phyloP scores from a whole-genome alignment of 2,329 filamentous ascomycete species.

The Chrysosporium queenslandicum region DNA sequence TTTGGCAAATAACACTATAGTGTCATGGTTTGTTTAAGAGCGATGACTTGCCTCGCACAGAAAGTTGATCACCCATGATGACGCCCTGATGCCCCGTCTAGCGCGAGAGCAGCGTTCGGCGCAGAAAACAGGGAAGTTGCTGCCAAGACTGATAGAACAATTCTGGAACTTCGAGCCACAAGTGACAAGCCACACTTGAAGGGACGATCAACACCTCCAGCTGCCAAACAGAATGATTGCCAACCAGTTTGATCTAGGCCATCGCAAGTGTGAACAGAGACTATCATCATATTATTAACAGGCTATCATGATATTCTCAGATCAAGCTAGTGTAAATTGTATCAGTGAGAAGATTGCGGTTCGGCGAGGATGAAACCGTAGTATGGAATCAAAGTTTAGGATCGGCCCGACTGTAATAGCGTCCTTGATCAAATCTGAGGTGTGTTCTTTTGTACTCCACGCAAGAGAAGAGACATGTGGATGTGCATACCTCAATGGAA shows the following conservation, averaged over 20 bases:
- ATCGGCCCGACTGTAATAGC: slow-evolving; percentile 2
- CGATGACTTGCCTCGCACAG: neutral
- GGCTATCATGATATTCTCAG: too few relatives aligned
- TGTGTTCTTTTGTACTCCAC: neutral
- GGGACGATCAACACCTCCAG: neutral
- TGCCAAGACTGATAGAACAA: slow-evolving; percentile 7
- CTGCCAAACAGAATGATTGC: neutral
- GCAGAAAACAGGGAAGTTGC: neutral
- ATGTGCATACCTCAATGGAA: too few relatives aligned
- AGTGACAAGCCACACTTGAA: neutral
- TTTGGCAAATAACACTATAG: neutral
- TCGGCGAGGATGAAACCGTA: slow-evolving; percentile 7
- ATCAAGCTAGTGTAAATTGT: too few relatives aligned
- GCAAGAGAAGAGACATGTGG: too few relatives aligned
- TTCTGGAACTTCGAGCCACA: slow-evolving; percentile 6
- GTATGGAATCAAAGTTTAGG: slow-evolving; percentile 8
- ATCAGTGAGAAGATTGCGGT: neutral
- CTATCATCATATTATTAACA: too few relatives aligned
- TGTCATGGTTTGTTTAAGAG: neutral
- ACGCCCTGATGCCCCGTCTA: too few relatives aligned
- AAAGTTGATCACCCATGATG: neutral
- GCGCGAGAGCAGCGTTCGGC: slow-evolving; percentile 3
- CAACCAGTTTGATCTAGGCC: too few relatives aligned
- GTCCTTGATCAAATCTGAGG: neutral
- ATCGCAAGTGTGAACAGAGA: too few relatives aligned